Evolutionary conservation across 495 filamentous ascomycete species (phyloP).

Genomic region (Aspergillus egyptiacus): DNA sequence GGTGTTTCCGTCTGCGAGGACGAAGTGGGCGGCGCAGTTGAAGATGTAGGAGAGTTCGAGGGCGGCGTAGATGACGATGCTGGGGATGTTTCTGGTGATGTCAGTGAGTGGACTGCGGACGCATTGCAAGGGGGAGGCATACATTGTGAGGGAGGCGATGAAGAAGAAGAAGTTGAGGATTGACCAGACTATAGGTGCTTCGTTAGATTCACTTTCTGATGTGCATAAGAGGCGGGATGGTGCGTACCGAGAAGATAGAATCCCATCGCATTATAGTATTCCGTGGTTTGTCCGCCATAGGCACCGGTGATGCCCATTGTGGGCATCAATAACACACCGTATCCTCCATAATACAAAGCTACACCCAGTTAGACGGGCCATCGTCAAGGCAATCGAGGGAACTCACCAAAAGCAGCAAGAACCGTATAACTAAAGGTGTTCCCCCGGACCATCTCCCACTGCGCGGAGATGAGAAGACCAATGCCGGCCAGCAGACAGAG

Average conservation of each 20-base stretch:
- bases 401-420: conserved; percentile 24
- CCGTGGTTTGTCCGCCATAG: conserved; percentile 16
- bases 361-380: background rate
- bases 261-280: conserved; percentile 21
- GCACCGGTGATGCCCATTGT: conserved; percentile 18
- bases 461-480: conserved; percentile 44
- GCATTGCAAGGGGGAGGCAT: background rate
- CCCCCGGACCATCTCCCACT: conserved; percentile 46
- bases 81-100: conserved; percentile 10
- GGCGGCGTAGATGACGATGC: conserved; percentile 12
- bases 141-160: conserved; percentile 14
- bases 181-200: conserved; percentile 11
- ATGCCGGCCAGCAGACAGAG: conserved; percentile 47
- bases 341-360: conserved; percentile 22
- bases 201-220: background rate
- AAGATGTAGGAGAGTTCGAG: conserved; percentile 18
- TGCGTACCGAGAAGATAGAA: conserved; percentile 19
- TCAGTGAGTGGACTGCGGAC: background rate
- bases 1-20: conserved; percentile 9
- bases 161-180: conserved; percentile 20
- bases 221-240: background rate
- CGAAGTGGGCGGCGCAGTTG: conserved; percentile 14
- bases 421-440: conserved; percentile 49
- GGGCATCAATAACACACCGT: conserved; percentile 21
- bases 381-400: conserved; percentile 8